These are phyloP conservation scores for Klebsormidium nitens DNA, from an alignment of 139 green algal genomes.

Conservation along the genomic window DNA sequence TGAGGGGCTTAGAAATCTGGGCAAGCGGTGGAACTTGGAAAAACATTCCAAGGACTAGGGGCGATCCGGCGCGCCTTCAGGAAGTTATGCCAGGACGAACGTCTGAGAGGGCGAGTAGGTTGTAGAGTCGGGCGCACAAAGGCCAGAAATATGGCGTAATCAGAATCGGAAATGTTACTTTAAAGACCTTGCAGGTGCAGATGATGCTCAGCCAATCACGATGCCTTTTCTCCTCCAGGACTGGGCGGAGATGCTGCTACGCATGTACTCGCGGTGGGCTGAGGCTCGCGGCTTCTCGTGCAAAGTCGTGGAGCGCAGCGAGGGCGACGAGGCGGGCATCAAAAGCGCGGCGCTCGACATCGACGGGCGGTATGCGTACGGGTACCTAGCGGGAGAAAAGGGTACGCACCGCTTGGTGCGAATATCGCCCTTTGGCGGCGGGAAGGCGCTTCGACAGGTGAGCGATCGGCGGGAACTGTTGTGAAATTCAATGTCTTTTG, in stretches of 20 bases:
- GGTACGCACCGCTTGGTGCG: conserved; percentile 93
- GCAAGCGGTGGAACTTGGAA: too few relatives aligned
- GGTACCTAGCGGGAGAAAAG: conserved; percentile 73
- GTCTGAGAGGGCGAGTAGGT: background rate
- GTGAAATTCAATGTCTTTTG: too few relatives aligned
- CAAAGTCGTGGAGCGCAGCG: conserved; percentile 35
- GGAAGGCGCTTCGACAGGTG: conserved; percentile 62
- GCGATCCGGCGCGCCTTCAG: too few relatives aligned
- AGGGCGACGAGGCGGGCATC: conserved; percentile 82
- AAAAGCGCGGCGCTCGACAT: conserved; percentile 82
- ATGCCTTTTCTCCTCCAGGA: conserved; percentile 50
- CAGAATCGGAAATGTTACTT: too few relatives aligned
- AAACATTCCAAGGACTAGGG: too few relatives aligned
- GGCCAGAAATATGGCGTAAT: background rate
- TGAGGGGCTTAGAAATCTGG: too few relatives aligned
- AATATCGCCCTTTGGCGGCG: conserved; percentile 79
- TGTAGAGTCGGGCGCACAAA: background rate
- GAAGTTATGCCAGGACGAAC: background rate
- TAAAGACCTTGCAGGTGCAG: too few relatives aligned
- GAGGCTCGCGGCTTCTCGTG: conserved; percentile 48
- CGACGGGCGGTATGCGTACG: conserved; percentile 65
- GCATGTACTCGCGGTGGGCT: conserved; percentile 87
- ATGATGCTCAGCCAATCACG: background rate
- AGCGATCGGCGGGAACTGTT: too few relatives aligned
- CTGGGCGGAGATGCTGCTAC: conserved; percentile 89